A percentile compares a stretch with the other conserved stretches of the same genome.
Conservation (phyloP, 495 filamentous ascomycete genomes). For the Aspergillus ellipticus region DNA sequence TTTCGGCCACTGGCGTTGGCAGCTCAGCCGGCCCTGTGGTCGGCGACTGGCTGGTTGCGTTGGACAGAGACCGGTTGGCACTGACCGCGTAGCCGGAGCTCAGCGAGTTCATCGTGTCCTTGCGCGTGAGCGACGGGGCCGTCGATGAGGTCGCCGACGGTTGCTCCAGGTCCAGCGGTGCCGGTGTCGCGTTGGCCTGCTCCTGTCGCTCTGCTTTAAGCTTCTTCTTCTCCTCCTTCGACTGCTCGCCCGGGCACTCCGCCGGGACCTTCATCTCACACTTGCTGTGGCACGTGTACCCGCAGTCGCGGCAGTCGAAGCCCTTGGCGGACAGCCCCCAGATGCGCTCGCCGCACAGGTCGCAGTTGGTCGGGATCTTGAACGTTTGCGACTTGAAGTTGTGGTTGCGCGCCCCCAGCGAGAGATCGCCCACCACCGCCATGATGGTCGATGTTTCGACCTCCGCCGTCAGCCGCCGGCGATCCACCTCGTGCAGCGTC, state of each 20-base stretch:
- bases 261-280: slow-evolving; percentile 98
- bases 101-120: slow-evolving; percentile 89
- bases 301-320: slow-evolving; percentile 91
- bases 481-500: slow-evolving; percentile 79
- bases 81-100: slow-evolving; percentile 85
- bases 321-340: slow-evolving; percentile 96
- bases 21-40: slow-evolving; percentile 8
- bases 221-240: slow-evolving; percentile 91
- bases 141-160: slow-evolving; percentile 36
- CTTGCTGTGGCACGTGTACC: slow-evolving; percentile 97
- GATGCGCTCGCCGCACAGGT: slow-evolving; percentile 91
- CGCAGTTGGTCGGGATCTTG: slow-evolving; percentile 98
- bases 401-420: slow-evolving; percentile 85
- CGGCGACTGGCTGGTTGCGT: slow-evolving; percentile 31
- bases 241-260: slow-evolving; percentile 88
- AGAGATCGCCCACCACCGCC: slow-evolving; percentile 81
- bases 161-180: slow-evolving; percentile 28
- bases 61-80: slow-evolving; percentile 68
- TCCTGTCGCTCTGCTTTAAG: slow-evolving; percentile 79
- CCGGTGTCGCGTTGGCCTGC: slow-evolving; percentile 59
- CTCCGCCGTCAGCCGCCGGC: slow-evolving; percentile 80
- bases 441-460: slow-evolving; percentile 90
- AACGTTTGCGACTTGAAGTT: slow-evolving; percentile 97
- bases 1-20: slow-evolving; percentile 30
- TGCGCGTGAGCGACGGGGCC: slow-evolving; percentile 60